Evolutionary conservation across 441 rosid species (phyloP), one percentile per base, ranked within the genome.

Genomic region (Pelargonium australe): DNA sequence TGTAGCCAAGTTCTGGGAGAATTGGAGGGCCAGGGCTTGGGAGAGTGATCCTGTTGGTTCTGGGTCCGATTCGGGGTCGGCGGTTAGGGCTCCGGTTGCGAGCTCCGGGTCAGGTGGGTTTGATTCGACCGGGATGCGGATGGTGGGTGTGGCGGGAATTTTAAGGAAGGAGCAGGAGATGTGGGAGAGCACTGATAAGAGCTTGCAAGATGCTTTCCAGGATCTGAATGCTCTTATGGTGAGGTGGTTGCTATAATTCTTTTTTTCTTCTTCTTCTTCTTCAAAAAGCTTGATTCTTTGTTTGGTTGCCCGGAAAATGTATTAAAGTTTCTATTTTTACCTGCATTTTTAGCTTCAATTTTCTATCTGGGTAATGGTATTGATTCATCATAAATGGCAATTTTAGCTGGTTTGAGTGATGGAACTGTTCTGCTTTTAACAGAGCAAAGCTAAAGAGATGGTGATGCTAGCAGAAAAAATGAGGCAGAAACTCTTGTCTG

Each of bases 401-500:
- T 12, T 68, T 53, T 60, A 23, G 70, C 62, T 51, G 64, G 60
- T 63, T 67, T 69, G 28, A 53, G 61, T 37, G 72, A 34, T 72
- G 55, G n/a, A 61, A 64, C 62, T 72, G 45, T 74, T 17, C 10
- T 69, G 68, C 44, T 68, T 70, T 76, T 68, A 49, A 66, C 85
- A 94, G 99, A 84, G 86, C 73, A 94, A 91, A 79, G 96, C 99
- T 65, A 88, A 89, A 68, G 99, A 88, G 83, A 94, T 94, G 97
- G 92, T 91, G 80, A 79, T 85, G 76, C 74, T 94, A 37, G 96
- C 95, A 6, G 98, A 94, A 71, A 94, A 85, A 76, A 94, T 94
- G 98, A 81, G 96, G 82, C 96, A 79, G 41, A 91, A 88, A 79
- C 95, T 94, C 45, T 82, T 89, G 70, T 87, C 95, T 65, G 91